Base-by-base conservation (phyloP, 176 grass and related monocot species). In the Lolium multiflorum region DNA sequence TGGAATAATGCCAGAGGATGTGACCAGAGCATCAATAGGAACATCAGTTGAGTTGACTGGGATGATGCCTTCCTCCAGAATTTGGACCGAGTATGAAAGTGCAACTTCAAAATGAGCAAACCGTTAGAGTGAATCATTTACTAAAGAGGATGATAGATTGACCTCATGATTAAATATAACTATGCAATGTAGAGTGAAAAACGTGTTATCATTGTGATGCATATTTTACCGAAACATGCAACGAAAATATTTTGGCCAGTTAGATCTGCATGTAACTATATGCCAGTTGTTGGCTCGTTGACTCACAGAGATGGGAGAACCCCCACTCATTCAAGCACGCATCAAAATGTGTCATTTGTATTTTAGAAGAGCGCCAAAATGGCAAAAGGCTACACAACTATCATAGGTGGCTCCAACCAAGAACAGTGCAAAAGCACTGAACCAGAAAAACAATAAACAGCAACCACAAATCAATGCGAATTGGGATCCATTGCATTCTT, bases 71-170 rank as follows among this genome's bases (percentile, higher is more conserved):
- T 98, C 91, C 16, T 92, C 91, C 80, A 92, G 28, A 85, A 98
- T 94, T 95, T 98, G 96, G 71, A 86, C 81, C 13, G 92, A 94
- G 66, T 98, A 98, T 47, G 93, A 92, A 89, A 98, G 91, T 65
- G 92, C 90, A 82, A 98, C 93, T 98, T 85, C 90, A 64, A 63
- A 68, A 15, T 14, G 77, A 83, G 18, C 74, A 52, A 82, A 48
- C 25, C 5, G 51, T 85, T 44, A 69, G 11, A 13, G 18, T 39
- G 56, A 37, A 7, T 43, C 41, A 60, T 66, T 64, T 26, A 86
- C 31, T 41, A 65, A 77, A 16, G 1, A 61, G 10, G 68, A 63
- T 71, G 12, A 9, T 20, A 61, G 74, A 56, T 43, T n/a, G 8
- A 58, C 31, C 22, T 63, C 55, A 49, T 21, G 3, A 74, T 15